These are phyloP conservation scores for Gossypium schwendimanii DNA, from an alignment of 441 rosid species.

Conservation along the genomic window DNA sequence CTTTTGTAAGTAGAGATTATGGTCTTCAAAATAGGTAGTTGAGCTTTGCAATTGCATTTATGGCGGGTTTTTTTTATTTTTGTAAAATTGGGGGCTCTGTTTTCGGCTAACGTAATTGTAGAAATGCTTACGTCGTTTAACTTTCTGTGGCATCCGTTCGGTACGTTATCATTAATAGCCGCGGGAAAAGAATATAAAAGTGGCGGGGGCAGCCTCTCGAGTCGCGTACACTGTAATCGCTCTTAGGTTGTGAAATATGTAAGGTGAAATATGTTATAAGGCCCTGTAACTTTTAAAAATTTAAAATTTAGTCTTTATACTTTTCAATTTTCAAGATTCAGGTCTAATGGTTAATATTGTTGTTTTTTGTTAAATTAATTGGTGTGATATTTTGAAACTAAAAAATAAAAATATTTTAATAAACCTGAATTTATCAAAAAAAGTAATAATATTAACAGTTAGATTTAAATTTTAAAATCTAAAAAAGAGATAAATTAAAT, in stretches of 20 bases:
- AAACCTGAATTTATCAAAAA: no score
- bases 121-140: neutral
- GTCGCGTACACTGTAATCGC: neutral
- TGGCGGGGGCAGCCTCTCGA: slow-evolving; percentile 2
- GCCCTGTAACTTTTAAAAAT: no score
- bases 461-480: no score
- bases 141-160: neutral
- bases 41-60: slow-evolving; percentile 51
- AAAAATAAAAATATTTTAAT: no score
- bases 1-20: slow-evolving; percentile 13
- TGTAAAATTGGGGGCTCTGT: neutral
- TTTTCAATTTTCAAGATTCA: no score
- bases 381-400: no score
- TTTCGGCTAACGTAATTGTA: neutral
- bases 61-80: slow-evolving; percentile 20
- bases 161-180: slow-evolving; percentile 55
- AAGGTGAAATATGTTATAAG: no score
- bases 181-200: slow-evolving; percentile 46
- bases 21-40: slow-evolving; percentile 43
- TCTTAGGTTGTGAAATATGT: neutral
- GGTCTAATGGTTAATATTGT: no score
- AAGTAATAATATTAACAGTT: no score
- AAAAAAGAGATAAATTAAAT: no score
- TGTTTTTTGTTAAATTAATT: no score
- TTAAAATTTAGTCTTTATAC: no score